Conservation (phyloP, 352 stramenopile species). For the Phytopythium boreale region DNA sequence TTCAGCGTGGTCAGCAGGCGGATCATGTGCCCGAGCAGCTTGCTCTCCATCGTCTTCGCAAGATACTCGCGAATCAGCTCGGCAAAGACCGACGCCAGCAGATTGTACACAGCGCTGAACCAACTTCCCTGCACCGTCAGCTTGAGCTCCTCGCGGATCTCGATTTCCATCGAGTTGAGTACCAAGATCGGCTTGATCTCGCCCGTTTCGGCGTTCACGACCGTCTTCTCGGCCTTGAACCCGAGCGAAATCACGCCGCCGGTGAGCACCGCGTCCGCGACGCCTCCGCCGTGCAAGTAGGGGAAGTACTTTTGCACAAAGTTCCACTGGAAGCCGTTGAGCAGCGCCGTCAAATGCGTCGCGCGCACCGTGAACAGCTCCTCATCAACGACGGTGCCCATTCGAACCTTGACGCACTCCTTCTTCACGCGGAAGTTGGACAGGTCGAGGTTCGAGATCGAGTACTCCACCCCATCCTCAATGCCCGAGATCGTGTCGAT, state of each 20-base stretch:
- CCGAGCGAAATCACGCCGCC: slow-evolving; percentile 75
- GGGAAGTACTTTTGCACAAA: slow-evolving; percentile 86
- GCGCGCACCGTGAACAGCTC: slow-evolving; percentile 78
- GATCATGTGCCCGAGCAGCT: slow-evolving; percentile 80
- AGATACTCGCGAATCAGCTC: slow-evolving; percentile 82
- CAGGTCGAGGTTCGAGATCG: slow-evolving; percentile 73
- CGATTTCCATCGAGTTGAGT: slow-evolving; percentile 80
- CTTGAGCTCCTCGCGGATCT: slow-evolving; percentile 82
- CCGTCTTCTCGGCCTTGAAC: slow-evolving; percentile 78
- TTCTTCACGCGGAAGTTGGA: slow-evolving; percentile 85
- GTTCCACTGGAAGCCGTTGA: slow-evolving; percentile 85
- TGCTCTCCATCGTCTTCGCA: slow-evolving; percentile 82
- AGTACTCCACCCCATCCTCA: slow-evolving; percentile 77
- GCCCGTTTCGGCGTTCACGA: slow-evolving; percentile 51
- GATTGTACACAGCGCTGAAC: slow-evolving; percentile 85
- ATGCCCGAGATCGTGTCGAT: slow-evolving; percentile 77
- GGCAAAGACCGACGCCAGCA: slow-evolving; percentile 73
- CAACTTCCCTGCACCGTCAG: slow-evolving; percentile 80
- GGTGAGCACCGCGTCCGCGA: slow-evolving; percentile 66
- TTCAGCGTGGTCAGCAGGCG: slow-evolving; percentile 81
- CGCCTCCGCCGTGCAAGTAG: slow-evolving; percentile 76
- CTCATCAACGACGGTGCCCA: slow-evolving; percentile 77
- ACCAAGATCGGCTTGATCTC: slow-evolving; percentile 73
- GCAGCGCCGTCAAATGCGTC: slow-evolving; percentile 67
- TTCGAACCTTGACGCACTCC: slow-evolving; percentile 79